Conservation (phyloP, 2,329 filamentous ascomycete genomes). For the Phoma sp. region DNA sequence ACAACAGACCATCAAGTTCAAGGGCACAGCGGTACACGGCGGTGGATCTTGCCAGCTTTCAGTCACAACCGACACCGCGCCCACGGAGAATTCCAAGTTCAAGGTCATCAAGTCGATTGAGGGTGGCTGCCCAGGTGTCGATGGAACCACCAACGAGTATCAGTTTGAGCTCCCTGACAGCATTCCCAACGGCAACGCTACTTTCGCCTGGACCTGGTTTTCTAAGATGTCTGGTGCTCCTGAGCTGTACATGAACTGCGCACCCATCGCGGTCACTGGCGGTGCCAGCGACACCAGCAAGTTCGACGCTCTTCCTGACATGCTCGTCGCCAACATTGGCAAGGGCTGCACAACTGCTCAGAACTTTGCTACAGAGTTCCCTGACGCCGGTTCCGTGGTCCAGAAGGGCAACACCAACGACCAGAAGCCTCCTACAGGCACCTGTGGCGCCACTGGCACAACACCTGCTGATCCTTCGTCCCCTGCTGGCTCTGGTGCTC, state of each 20-base stretch:
- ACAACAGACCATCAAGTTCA: slow-evolving; percentile 67
- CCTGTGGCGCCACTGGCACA: slow-evolving; percentile 29
- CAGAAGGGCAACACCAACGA: slow-evolving; percentile 47
- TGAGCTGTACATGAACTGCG: slow-evolving; percentile 93
- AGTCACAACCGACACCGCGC: slow-evolving; percentile 70
- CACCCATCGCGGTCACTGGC: slow-evolving; percentile 69
- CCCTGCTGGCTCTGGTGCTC: slow-evolving; percentile 21
- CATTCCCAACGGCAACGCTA: slow-evolving; percentile 77
- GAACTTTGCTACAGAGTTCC: slow-evolving; percentile 56
- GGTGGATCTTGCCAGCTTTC: slow-evolving; percentile 90
- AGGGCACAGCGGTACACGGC: slow-evolving; percentile 79
- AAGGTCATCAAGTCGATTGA: slow-evolving; percentile 89
- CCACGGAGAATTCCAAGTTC: slow-evolving; percentile 66
- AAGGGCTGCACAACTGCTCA: slow-evolving; percentile 17
- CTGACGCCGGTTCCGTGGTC: slow-evolving; percentile 67
- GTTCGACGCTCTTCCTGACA: slow-evolving; percentile 70
- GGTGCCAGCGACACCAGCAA: slow-evolving; percentile 59
- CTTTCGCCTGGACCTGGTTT: slow-evolving; percentile 92
- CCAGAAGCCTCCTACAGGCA: slow-evolving; percentile 24
- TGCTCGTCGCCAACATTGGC: slow-evolving; percentile 75
- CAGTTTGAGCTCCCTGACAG: slow-evolving; percentile 74
- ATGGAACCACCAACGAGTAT: slow-evolving; percentile 67
- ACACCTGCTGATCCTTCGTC: slow-evolving; percentile 14
- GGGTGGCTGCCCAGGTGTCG: slow-evolving; percentile 78
- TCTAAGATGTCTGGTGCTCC: slow-evolving; percentile 79